A percentile compares a stretch with the other conserved stretches of the same genome.
Evolutionary conservation across 1,139 yeast genomes (phyloP).

Genomic region (Geotrichum carabidarum): DNA sequence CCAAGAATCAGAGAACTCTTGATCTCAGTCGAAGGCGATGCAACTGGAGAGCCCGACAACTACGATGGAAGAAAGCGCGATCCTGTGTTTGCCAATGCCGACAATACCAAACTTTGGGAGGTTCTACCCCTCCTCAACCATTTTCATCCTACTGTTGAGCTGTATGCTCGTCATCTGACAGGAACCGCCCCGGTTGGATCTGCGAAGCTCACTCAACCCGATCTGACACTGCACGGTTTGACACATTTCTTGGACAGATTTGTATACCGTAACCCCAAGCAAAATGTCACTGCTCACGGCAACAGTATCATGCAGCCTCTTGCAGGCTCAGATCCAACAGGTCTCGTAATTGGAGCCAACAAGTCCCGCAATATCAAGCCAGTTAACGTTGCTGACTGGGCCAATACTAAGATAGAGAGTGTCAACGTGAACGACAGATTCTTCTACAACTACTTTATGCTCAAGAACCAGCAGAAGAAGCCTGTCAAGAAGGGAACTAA

Average conservation of each 20-base stretch:
- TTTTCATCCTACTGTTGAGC: slow-evolving; percentile 86
- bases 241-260: slow-evolving; percentile 91
- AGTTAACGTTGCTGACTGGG: slow-evolving; percentile 81
- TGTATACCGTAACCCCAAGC: slow-evolving; percentile 89
- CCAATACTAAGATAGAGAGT: slow-evolving; percentile 55
- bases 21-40: slow-evolving; percentile 32
- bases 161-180: slow-evolving; percentile 55
- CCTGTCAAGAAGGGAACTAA: slow-evolving; percentile 26
- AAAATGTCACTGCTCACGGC: slow-evolving; percentile 66
- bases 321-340: slow-evolving; percentile 79
- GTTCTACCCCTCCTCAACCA: slow-evolving; percentile 65
- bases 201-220: slow-evolving; percentile 61
- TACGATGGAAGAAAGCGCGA: slow-evolving; percentile 90
- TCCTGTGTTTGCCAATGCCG: slow-evolving; percentile 82
- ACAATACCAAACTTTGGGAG: slow-evolving; percentile 82
- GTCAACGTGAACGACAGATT: slow-evolving; percentile 85
- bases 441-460: slow-evolving; percentile 79
- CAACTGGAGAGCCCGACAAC: slow-evolving; percentile 33
- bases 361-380: slow-evolving; percentile 40
- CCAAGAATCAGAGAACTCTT: slow-evolving; percentile 52
- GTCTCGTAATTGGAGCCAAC: slow-evolving; percentile 55
- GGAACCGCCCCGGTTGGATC: slow-evolving; percentile 45
- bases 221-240: slow-evolving; percentile 78
- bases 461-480: slow-evolving; percentile 48
- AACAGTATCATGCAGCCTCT: slow-evolving; percentile 96